Evolutionary conservation across 495 filamentous ascomycete species (phyloP).

Genomic region (Staphylotrichum longicolle): DNA sequence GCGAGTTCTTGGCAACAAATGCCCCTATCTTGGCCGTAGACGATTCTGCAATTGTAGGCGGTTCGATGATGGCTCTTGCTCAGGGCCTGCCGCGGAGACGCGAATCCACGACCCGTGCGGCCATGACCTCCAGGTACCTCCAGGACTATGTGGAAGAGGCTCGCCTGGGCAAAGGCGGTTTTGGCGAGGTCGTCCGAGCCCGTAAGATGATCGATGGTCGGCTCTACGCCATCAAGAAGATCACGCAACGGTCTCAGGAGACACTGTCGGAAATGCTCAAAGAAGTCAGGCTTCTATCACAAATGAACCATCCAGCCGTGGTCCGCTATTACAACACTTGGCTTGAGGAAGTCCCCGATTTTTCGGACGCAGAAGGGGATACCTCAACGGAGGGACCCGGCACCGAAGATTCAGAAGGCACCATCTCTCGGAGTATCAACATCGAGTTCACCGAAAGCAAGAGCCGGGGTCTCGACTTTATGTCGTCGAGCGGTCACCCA

Average conservation of each 20-base stretch:
- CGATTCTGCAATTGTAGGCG: conserved; percentile 32
- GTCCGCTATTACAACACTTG: conserved; percentile 95
- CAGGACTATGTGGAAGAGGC: conserved; percentile 90
- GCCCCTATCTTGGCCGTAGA: conserved; percentile 53
- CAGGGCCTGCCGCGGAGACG: conserved; percentile 43
- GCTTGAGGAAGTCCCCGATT: conserved; percentile 70
- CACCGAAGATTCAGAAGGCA: conserved; percentile 27
- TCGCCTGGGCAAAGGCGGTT: conserved; percentile 86
- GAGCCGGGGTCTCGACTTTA: conserved; percentile 86
- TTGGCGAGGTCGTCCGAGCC: conserved; percentile 95
- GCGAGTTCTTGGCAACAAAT: conserved; percentile 74
- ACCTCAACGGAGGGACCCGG: conserved; percentile 54
- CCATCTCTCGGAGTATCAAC: conserved; percentile 41
- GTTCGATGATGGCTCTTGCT: conserved; percentile 41
- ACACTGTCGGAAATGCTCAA: conserved; percentile 83
- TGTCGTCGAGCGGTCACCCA: conserved; percentile 81
- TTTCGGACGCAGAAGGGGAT: conserved; percentile 56
- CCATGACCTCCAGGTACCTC: conserved; percentile 65
- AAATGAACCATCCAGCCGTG: conserved; percentile 91
- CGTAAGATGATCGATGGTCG: conserved; percentile 90
- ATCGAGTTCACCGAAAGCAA: conserved; percentile 64
- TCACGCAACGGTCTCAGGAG: conserved; percentile 74
- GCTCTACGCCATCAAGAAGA: conserved; percentile 95
- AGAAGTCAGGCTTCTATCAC: conserved; percentile 85
- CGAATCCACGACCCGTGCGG: conserved; percentile 48